These are phyloP conservation scores for Termitomyces sp. DNA, from an alignment of 768 basidiomycete species.

Conservation along the genomic window DNA sequence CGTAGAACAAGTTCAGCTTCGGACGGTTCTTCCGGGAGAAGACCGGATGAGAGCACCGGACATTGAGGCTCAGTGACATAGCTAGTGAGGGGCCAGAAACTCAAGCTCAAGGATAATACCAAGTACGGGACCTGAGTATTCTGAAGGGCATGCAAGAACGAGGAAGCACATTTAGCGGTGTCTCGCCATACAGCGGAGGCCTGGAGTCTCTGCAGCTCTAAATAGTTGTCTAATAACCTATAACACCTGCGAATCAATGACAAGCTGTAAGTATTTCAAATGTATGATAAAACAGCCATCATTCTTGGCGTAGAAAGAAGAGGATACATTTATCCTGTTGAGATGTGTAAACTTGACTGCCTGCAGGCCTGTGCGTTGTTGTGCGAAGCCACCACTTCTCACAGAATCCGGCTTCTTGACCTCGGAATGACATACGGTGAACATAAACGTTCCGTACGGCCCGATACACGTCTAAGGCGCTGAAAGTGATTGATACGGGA, in stretches of 20 bases:
- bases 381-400: neutral
- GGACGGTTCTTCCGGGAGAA: too few relatives aligned
- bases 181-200: too few relatives aligned
- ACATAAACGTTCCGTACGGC: neutral
- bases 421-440: neutral
- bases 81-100: too few relatives aligned
- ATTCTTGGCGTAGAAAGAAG: neutral
- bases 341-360: neutral
- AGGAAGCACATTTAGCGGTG: neutral
- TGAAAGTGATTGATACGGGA: neutral
- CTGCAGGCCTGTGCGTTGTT: neutral
- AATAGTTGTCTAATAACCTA: neutral
- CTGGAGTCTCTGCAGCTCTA: neutral
- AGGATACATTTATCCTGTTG: neutral
- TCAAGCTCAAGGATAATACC: neutral
- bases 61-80: too few relatives aligned
- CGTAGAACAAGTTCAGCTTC: neutral
- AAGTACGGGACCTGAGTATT: neutral
- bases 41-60: too few relatives aligned
- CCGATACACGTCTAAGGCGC: neutral
- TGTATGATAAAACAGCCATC: neutral
- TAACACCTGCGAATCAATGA: neutral
- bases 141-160: neutral
- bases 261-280: neutral
- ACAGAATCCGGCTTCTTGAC: neutral